Evolutionary conservation across 169 alveolate genomes (phyloP).

Genomic region (Amoebophrya sp.): DNA sequence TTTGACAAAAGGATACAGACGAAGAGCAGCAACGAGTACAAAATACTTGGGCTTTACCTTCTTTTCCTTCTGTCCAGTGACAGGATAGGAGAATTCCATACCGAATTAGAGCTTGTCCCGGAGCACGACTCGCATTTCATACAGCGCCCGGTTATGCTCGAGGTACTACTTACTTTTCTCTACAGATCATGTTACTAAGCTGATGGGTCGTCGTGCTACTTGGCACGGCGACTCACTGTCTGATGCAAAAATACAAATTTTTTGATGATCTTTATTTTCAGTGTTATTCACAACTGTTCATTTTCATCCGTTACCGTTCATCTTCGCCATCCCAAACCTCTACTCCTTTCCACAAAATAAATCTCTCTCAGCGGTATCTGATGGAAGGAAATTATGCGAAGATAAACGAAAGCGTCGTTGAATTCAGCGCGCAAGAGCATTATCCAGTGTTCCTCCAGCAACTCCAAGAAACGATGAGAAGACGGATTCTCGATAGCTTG

Average conservation of each 20-base stretch:
- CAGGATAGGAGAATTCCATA: neutral
- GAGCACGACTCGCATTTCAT: slow-evolving; percentile 4
- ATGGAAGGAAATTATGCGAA: slow-evolving; percentile 15
- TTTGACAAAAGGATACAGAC: neutral
- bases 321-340: no score
- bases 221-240: no score
- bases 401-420: neutral
- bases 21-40: neutral
- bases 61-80: neutral
- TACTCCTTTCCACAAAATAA: no score
- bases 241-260: neutral
- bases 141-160: neutral
- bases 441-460: neutral
- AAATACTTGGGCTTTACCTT: neutral
- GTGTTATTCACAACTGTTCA: no score
- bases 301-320: no score
- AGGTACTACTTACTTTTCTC: neutral
- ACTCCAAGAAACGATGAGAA: no score
- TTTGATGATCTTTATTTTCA: no score
- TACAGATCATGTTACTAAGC: no score
- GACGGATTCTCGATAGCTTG: neutral
- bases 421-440: neutral
- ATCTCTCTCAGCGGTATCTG: neutral
- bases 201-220: no score
- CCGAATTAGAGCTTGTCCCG: neutral